Evolutionary conservation across 768 basidiomycete genomes (phyloP).

Genomic region (Pisolithus sp.): DNA sequence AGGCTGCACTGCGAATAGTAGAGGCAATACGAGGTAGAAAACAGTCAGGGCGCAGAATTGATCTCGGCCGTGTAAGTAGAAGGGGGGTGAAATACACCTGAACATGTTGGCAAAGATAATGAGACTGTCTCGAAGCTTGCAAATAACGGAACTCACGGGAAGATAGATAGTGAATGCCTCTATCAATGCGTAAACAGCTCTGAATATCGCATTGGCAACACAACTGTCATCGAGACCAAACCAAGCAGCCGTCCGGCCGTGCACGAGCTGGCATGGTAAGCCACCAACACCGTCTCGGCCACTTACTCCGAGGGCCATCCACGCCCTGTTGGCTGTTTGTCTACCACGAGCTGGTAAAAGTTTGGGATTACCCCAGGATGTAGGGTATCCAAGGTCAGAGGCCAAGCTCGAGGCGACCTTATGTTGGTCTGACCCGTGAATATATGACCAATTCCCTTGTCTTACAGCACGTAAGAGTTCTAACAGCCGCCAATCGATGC

Average conservation of each 20-base stretch:
- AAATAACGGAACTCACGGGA: conserved; percentile 45
- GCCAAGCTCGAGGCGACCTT: conserved; percentile 43
- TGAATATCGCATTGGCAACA: conserved; percentile 46
- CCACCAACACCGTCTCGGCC: conserved; percentile 56
- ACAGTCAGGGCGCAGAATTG: conserved; percentile 40
- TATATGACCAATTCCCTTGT: conserved; percentile 55
- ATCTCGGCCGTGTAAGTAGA: conserved; percentile 51
- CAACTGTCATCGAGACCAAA: conserved; percentile 52
- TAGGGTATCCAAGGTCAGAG: conserved; percentile 49
- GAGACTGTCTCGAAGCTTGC: too few species aligned
- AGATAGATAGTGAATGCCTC: conserved; percentile 63
- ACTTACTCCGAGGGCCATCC: conserved; percentile 51
- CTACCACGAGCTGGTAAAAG: conserved; percentile 62
- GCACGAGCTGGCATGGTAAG: conserved; percentile 70
- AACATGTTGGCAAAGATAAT: not conserved
- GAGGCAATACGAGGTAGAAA: conserved; percentile 39
- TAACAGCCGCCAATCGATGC: conserved; percentile 56
- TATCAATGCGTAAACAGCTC: conserved; percentile 51
- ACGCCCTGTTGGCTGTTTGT: conserved; percentile 39
- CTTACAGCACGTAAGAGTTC: conserved; percentile 48
- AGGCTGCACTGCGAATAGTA: conserved; percentile 59
- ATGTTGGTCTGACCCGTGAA: conserved; percentile 32
- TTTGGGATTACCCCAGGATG: conserved; percentile 57
- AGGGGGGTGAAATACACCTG: conserved; percentile 69
- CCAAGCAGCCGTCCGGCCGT: conserved; percentile 45